phyloP scores from a whole-genome alignment of 208 protist species.

The Wallacemonas collosoma region DNA sequence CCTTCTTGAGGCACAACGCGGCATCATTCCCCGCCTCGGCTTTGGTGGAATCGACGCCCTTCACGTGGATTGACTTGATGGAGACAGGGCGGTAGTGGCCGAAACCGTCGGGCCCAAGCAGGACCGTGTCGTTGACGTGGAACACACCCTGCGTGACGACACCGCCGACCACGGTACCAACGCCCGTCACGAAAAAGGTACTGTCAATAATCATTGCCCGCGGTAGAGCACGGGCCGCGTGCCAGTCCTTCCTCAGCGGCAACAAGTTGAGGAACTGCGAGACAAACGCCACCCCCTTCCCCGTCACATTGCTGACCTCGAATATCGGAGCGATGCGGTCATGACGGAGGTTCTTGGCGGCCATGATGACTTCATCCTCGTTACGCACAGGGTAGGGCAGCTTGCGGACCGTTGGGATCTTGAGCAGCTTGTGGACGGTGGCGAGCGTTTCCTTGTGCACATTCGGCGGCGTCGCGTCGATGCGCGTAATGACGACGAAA shows the following conservation, averaged over 20 bases:
- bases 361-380: slow-evolving; percentile 92
- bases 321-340: slow-evolving; percentile 92
- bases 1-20: slow-evolving; percentile 95
- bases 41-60: slow-evolving; percentile 79
- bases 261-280: slow-evolving; percentile 92
- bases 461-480: slow-evolving; percentile 95
- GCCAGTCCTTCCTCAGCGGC: slow-evolving; percentile 92
- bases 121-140: slow-evolving; percentile 88
- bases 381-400: slow-evolving; percentile 90
- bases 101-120: slow-evolving; percentile 93
- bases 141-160: slow-evolving; percentile 93
- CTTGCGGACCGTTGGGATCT: slow-evolving; percentile 93
- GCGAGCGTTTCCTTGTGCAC: slow-evolving; percentile 89
- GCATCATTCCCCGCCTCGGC: slow-evolving; percentile 93
- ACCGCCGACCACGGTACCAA: slow-evolving; percentile 97
- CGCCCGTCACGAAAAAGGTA: slow-evolving; percentile 93
- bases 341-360: slow-evolving; percentile 90
- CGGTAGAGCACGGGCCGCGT: slow-evolving; percentile 54
- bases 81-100: slow-evolving; percentile 88
- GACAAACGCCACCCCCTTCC: slow-evolving; percentile 84
- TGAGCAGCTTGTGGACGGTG: slow-evolving; percentile 92
- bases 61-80: slow-evolving; percentile 96
- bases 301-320: slow-evolving; percentile 95
- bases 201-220: slow-evolving; percentile 91
- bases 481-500: slow-evolving; percentile 96